phyloP scores from a whole-genome alignment of 2,329 filamentous ascomycete species.

The Podosphaera aphanis region DNA sequence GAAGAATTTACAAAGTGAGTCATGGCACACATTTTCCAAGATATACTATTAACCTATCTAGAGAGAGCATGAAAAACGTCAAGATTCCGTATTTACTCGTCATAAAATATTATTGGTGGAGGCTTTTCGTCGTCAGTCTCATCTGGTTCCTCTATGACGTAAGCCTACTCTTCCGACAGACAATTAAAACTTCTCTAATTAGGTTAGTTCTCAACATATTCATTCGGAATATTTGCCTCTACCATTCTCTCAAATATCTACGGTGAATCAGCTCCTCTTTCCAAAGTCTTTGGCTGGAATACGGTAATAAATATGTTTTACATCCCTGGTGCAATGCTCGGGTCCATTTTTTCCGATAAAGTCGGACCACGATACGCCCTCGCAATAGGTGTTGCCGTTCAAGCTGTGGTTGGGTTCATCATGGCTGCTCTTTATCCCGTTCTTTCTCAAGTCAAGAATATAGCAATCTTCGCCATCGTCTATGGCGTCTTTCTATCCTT shows the following conservation, averaged over 20 bases:
- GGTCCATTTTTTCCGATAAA: conserved; percentile 54
- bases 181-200: conserved; percentile 5
- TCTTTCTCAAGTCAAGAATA: conserved; percentile 41
- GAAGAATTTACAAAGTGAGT: conserved; percentile 39
- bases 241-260: conserved; percentile 47
- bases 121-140: conserved; percentile 42
- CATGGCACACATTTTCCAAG: not conserved
- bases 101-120: conserved; percentile 46
- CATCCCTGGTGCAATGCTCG: conserved; percentile 57
- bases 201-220: conserved; percentile 49
- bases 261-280: conserved; percentile 35
- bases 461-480: conserved; percentile 55
- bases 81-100: conserved; percentile 32
- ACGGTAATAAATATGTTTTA: conserved; percentile 77
- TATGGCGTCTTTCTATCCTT: conserved; percentile 59
- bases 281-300: conserved; percentile 69
- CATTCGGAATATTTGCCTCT: conserved; percentile 66
- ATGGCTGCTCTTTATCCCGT: conserved; percentile 60
- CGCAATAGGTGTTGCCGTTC: conserved; percentile 42
- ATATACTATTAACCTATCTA: conserved; percentile 5
- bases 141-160: conserved; percentile 75
- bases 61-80: conserved; percentile 17
- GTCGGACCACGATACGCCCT: conserved; percentile 59
- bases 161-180: conserved; percentile 10
- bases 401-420: conserved; percentile 64